Evolutionary conservation across 2,329 filamentous ascomycete species (phyloP).

Genomic region (Penicillium hesseltinei): DNA sequence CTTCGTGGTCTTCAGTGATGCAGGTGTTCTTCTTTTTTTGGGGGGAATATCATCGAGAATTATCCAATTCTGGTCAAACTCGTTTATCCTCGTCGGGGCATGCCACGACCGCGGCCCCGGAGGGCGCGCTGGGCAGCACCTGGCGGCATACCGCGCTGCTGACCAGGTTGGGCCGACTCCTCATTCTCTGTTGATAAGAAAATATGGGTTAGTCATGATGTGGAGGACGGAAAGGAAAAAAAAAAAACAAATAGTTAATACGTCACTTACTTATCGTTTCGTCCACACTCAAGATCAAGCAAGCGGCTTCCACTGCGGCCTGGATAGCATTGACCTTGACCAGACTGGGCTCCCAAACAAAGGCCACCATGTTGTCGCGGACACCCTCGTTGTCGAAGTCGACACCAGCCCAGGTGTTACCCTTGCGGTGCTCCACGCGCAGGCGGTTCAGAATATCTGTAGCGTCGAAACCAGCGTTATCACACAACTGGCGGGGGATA

Average conservation of each 20-base stretch:
- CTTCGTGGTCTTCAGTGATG: not conserved
- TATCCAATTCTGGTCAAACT: slow-evolving; percentile 27
- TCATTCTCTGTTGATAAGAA: slow-evolving; percentile 65
- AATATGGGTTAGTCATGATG: slow-evolving; percentile 17
- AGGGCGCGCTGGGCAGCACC: slow-evolving; percentile 87
- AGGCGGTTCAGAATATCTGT: slow-evolving; percentile 97
- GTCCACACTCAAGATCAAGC: slow-evolving; percentile 92
- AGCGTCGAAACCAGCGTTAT: slow-evolving; percentile 97
- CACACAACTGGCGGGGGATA: slow-evolving; percentile 93
- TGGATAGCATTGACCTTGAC: slow-evolving; percentile 98
- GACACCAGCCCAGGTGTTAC: slow-evolving; percentile 89
- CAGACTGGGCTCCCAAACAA: slow-evolving; percentile 95
- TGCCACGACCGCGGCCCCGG: slow-evolving; percentile 79
- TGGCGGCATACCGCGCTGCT: slow-evolving; percentile 69
- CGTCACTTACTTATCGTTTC: slow-evolving; percentile 79
- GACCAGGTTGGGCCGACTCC: slow-evolving; percentile 82
- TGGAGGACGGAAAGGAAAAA: not conserved
- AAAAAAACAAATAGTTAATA: not conserved
- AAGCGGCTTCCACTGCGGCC: slow-evolving; percentile 91
- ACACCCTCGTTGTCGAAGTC: slow-evolving; percentile 93
- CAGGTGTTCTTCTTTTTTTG: slow-evolving; percentile 14
- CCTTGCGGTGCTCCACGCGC: slow-evolving; percentile 92
- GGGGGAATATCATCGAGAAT: slow-evolving; percentile 15
- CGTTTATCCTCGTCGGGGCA: slow-evolving; percentile 58
- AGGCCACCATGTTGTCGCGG: slow-evolving; percentile 88